Base-by-base conservation (phyloP, 1,284 basidiomycete genomes). In the Xerocomus minutiporus region DNA sequence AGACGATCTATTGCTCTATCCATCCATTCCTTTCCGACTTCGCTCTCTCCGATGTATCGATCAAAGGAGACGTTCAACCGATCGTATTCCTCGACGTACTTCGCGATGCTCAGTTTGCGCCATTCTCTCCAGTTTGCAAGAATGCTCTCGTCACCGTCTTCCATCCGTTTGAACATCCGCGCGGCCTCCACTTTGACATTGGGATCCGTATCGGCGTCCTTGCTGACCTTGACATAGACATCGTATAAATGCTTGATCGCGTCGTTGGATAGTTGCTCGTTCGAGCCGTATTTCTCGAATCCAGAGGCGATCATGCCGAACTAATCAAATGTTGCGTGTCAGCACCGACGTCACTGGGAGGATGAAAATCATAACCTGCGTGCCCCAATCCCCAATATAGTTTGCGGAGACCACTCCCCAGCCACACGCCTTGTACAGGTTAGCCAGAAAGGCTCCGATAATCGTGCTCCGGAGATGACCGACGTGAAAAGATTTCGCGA, bases 401-500 rank as follows among this genome's bases (percentile, higher is more conserved):
- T 99, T 99, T 73, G 97, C 78, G 9, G 90, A 83, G 41, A 83
- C 73, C 17, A 96, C 94, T 25, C 94, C 83, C 94, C 94, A 99
- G 13, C 96, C 95, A 63, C 87, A 91, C 6, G 93, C 83, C 68
- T 89, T 88, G 77, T 98, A 96, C 50, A 99, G 66, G 73, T 98
- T 99, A 35, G 83, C 78, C 48, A 98, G 73, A 76, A 97, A 97
- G 0, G 93, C 89, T 36, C 97, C 97, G 66, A 99, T 97, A 71
- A 99, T 99, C 23, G 97, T 99, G 58, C 91, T 94, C 50, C 97
- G 83, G 57, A 99, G 75, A 71, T 99, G 96, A 15, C 97, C 97
- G 52, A 97, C 95, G 66, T 99, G 96, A 83, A 99, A 99, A 5
- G 91, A 91, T 71, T 99, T 99, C 36, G 97, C 96, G 66, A 99